phyloP scores from a whole-genome alignment of 2,329 filamentous ascomycete genomes.

The Microsporum canis region DNA sequence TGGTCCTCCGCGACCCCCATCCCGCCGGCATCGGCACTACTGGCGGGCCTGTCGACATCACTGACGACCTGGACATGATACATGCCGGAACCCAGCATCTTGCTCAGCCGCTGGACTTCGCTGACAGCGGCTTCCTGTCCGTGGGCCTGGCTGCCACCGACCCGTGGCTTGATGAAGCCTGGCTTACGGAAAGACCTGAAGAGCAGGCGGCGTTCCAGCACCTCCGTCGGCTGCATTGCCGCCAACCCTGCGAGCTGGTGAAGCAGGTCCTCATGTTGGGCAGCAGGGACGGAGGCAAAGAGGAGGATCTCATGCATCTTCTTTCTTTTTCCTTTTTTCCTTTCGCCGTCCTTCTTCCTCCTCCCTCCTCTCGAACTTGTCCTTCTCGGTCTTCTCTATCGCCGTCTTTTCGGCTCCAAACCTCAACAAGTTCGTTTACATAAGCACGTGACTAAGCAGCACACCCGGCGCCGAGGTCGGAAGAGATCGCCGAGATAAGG shows the following conservation, averaged over 20 bases:
- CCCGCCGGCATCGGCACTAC: constrained; percentile 31
- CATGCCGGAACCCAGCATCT: constrained; percentile 40
- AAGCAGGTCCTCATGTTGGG: constrained; percentile 49
- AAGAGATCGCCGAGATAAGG: background rate
- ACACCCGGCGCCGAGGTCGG: background rate
- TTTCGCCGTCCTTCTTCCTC: background rate
- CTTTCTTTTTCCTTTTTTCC: background rate
- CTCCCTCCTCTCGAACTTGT: too few species aligned
- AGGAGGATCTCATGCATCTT: constrained; percentile 53
- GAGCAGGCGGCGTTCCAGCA: constrained; percentile 46
- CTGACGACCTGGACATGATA: constrained; percentile 45
- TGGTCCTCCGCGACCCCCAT: constrained; percentile 18
- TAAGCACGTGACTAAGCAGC: background rate
- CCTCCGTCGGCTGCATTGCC: constrained; percentile 47
- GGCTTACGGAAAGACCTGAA: constrained; percentile 45
- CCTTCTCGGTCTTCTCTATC: background rate
- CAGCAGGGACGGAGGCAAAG: constrained; percentile 46
- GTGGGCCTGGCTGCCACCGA: constrained; percentile 36
- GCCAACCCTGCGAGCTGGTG: constrained; percentile 51
- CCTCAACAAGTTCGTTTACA: background rate
- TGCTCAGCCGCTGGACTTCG: constrained; percentile 36
- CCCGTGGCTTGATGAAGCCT: constrained; percentile 29
- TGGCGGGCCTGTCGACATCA: constrained; percentile 28
- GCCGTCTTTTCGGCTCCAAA: background rate
- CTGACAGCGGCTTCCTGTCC: constrained; percentile 35